Percentiles rank a stretch among this genome's conserved stretches.
These are phyloP conservation scores for Fusarium albidum DNA, from an alignment of 2,329 filamentous ascomycete genomes.

Conservation along the genomic window DNA sequence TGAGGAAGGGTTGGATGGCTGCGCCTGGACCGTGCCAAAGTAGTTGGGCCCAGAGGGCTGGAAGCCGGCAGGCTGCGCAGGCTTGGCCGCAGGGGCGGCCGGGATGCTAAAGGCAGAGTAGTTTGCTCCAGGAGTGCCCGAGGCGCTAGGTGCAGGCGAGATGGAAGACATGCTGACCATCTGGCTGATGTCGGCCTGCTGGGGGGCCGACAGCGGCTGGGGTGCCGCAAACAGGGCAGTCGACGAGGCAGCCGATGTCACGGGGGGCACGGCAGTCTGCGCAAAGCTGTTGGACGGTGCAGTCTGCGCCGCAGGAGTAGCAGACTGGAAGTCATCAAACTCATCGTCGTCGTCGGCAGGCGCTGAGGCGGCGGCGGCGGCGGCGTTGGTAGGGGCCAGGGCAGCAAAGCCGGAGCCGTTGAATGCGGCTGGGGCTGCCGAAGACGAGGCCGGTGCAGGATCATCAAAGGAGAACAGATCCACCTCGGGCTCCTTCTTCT, in stretches of 20 bases:
- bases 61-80: conserved; percentile 69
- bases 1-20: conserved; percentile 43
- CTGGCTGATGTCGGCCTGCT: conserved; percentile 81
- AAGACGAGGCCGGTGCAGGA: conserved; percentile 60
- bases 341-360: conserved; percentile 75
- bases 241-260: conserved; percentile 61
- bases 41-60: conserved; percentile 87
- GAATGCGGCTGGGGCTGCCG: conserved; percentile 55
- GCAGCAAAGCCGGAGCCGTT: conserved; percentile 57
- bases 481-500: conserved; percentile 86
- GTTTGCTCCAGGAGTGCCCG: conserved; percentile 65
- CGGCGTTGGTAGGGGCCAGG: conserved; percentile 44
- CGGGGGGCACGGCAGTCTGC: conserved; percentile 55
- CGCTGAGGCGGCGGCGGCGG: conserved; percentile 37
- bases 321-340: conserved; percentile 97
- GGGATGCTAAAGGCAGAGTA: conserved; percentile 67
- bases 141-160: conserved; percentile 72
- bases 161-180: conserved; percentile 83
- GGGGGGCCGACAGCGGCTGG: conserved; percentile 83
- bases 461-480: conserved; percentile 96
- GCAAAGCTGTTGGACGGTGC: conserved; percentile 47
- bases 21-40: conserved; percentile 79
- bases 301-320: conserved; percentile 66
- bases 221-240: conserved; percentile 79
- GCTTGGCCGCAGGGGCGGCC: conserved; percentile 48